Conservation (phyloP, 1,284 basidiomycete species). For the Melampsora larici-populina region DNA sequence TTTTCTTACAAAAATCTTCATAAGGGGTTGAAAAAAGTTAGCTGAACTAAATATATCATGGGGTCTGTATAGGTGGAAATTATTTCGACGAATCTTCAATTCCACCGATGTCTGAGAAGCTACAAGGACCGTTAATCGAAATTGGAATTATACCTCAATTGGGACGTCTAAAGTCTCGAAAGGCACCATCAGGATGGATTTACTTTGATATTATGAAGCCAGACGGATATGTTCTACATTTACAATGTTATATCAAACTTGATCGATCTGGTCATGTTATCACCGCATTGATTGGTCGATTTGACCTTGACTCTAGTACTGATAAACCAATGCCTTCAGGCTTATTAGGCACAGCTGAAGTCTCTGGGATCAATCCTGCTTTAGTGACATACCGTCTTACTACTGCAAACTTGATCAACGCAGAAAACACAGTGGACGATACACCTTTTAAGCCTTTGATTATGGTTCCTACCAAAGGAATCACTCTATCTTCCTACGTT, state of each 20-base stretch:
- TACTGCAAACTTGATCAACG: not conserved
- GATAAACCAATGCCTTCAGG: constrained; percentile 35
- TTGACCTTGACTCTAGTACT: constrained; percentile 18
- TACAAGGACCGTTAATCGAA: not conserved
- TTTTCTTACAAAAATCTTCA: too few species aligned
- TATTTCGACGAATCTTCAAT: constrained; percentile 25
- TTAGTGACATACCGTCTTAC: not conserved
- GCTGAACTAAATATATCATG: too few species aligned
- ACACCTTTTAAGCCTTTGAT: constrained; percentile 18
- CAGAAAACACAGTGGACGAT: constrained; percentile 29
- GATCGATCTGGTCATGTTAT: not conserved
- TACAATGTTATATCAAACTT: constrained; percentile 23
- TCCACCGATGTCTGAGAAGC: not conserved
- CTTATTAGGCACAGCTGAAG: constrained; percentile 4
- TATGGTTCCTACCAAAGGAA: constrained; percentile 17
- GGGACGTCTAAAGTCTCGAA: not conserved
- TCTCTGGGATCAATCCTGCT: not conserved
- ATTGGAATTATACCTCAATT: constrained; percentile 3
- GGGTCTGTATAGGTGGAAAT: constrained; percentile 1
- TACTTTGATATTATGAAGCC: constrained; percentile 33
- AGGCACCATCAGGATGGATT: constrained; percentile 15
- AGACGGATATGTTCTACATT: constrained; percentile 21
- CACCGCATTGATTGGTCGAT: not conserved
- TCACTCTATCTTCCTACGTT: constrained; percentile 15
- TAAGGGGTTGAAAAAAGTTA: too few species aligned